Evolutionary conservation across 805 yeast species (phyloP).

Genomic region (Torulaspora gathmanii): DNA sequence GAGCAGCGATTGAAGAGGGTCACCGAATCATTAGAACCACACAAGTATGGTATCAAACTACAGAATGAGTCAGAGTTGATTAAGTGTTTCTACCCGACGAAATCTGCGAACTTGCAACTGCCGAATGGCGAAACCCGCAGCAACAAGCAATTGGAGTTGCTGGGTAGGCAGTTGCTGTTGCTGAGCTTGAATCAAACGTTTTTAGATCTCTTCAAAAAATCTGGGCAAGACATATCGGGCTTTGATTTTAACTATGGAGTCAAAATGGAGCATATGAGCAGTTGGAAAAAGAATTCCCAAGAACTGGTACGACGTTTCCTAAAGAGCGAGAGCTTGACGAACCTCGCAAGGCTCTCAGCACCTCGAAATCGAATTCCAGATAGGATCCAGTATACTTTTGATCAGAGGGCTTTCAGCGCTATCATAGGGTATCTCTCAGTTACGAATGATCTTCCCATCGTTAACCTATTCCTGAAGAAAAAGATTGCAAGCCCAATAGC

Average conservation of each 20-base stretch:
- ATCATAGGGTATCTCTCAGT: constrained; percentile 27
- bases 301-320: constrained; percentile 13
- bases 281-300: constrained; percentile 10
- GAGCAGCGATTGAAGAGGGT: constrained; percentile 6
- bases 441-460: constrained; percentile 17
- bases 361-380: constrained; percentile 21
- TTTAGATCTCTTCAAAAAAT: constrained; percentile 17
- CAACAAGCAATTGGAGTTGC: constrained; percentile 13
- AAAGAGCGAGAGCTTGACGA: constrained; percentile 5
- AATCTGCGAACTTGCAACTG: constrained; percentile 9
- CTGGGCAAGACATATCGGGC: constrained; percentile 16
- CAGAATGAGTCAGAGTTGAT: constrained; percentile 11
- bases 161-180: constrained; percentile 12
- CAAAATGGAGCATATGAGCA: constrained; percentile 17
- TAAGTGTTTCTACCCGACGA: constrained; percentile 22
- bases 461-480: constrained; percentile 19
- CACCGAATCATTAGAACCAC: constrained; percentile 8
- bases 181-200: constrained; percentile 12
- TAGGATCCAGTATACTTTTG: constrained; percentile 19
- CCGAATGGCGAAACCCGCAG: constrained; percentile 10
- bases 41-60: constrained; percentile 9
- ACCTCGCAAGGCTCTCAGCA: constrained; percentile 18
- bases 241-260: constrained; percentile 22
- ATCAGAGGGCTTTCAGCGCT: constrained; percentile 19
- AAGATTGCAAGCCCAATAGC: constrained; percentile 19